phyloP scores from a whole-genome alignment of 495 filamentous ascomycete species.

The Neurospora tetrasperma region DNA sequence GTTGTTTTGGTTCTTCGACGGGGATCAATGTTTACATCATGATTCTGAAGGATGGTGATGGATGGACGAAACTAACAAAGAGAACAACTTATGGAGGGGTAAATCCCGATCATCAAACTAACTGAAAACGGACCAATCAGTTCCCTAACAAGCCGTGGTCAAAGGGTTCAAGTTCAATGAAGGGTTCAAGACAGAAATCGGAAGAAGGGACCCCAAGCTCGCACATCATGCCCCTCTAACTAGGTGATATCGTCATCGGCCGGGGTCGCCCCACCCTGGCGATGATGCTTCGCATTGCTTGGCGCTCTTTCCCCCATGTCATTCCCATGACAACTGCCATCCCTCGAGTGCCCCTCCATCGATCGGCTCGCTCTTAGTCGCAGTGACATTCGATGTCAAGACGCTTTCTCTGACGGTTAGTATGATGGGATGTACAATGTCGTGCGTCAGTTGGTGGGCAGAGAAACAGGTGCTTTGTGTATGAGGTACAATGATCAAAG shows the following conservation, averaged over 20 bases:
- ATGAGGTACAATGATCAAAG: neutral
- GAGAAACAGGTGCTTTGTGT: neutral
- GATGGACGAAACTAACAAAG: neutral
- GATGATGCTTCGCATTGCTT: neutral
- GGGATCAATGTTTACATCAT: neutral
- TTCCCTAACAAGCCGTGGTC: neutral
- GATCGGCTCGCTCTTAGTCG: neutral
- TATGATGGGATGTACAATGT: neutral
- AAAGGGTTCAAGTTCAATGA: neutral
- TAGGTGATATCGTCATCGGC: neutral
- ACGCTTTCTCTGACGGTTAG: neutral
- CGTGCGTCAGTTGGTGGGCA: neutral
- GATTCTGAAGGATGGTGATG: neutral
- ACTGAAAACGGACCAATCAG: neutral
- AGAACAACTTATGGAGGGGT: neutral
- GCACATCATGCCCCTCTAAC: neutral
- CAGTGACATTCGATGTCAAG: neutral
- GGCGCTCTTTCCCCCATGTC: neutral
- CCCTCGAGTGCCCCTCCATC: neutral
- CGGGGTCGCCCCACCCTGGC: neutral
- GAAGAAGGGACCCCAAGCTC: neutral
- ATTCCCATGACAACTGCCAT: neutral
- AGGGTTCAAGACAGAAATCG: neutral
- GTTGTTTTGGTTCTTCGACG: no score
- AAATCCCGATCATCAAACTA: neutral